Evolutionary conservation across 176 grass and related monocot species (phyloP).

Genomic region (Oryza glaberrima): DNA sequence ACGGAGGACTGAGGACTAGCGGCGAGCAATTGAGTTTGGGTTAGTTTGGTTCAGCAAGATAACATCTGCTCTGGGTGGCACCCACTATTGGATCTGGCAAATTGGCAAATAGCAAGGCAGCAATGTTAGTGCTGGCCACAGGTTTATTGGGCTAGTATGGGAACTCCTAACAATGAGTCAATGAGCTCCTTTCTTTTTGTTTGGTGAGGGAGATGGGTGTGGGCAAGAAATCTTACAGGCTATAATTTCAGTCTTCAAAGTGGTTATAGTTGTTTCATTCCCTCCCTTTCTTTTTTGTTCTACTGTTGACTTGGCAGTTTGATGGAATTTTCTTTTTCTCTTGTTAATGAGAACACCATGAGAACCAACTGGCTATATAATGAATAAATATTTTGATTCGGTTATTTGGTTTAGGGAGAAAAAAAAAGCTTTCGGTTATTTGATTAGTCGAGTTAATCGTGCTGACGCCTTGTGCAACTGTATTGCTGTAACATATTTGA

Average conservation of each 20-base stretch:
- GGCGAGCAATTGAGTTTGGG: background rate
- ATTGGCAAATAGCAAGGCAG: background rate
- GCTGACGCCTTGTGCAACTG: background rate
- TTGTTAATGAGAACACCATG: background rate
- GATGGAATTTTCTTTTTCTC: background rate
- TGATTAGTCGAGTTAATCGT: background rate
- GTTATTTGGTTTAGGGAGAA: background rate
- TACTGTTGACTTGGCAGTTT: background rate
- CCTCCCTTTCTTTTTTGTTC: background rate
- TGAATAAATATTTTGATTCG: constrained; percentile 3
- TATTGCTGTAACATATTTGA: background rate
- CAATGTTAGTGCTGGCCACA: background rate
- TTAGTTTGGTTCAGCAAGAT: background rate
- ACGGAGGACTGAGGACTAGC: background rate
- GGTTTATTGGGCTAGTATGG: background rate
- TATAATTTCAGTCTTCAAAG: background rate
- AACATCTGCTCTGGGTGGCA: background rate
- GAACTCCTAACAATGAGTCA: background rate
- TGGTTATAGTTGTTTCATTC: background rate
- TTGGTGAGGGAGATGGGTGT: background rate
- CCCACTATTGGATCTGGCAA: background rate
- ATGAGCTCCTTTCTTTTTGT: background rate
- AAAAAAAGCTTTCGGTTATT: background rate
- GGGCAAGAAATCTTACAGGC: background rate
- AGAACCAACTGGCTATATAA: background rate